Conservation (phyloP, 805 yeast species). For the Wickerhamomyces subpelliculosus region DNA sequence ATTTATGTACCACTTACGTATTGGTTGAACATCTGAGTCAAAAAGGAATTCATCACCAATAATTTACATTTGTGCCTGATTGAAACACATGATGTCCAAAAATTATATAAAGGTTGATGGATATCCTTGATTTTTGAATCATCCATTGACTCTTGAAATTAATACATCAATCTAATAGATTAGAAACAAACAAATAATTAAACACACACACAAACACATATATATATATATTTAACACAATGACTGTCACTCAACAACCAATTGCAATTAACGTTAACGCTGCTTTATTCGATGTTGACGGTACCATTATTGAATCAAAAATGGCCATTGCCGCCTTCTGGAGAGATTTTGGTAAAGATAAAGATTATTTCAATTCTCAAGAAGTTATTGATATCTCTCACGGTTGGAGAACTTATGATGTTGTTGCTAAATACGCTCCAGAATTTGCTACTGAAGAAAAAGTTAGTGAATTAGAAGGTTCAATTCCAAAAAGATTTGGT, state of each 20-base stretch:
- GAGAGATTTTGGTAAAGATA: constrained; percentile 62
- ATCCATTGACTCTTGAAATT: too few species aligned
- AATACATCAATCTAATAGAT: too few species aligned
- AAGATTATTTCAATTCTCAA: constrained; percentile 63
- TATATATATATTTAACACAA: too few species aligned
- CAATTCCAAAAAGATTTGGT: constrained; percentile 66
- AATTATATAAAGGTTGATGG: too few species aligned
- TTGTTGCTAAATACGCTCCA: constrained; percentile 64
- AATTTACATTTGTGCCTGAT: too few species aligned
- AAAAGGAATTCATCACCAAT: too few species aligned
- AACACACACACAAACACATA: constrained; percentile 1
- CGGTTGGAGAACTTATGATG: constrained; percentile 79
- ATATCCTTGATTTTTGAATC: too few species aligned
- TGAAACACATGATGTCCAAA: too few species aligned
- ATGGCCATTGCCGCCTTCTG: constrained; percentile 77
- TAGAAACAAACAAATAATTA: too few species aligned
- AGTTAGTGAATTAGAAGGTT: constrained; percentile 61
- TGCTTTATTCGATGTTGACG: constrained; percentile 75
- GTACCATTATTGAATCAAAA: constrained; percentile 76
- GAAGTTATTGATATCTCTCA: constrained; percentile 69
- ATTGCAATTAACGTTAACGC: constrained; percentile 33
- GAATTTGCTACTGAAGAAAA: constrained; percentile 58
- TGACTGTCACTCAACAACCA: constrained; percentile 19
- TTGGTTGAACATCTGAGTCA: too few species aligned
- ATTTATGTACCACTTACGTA: too few species aligned